Evolutionary conservation across 108 stramenopile genomes (phyloP).

Genomic region (Chaetoceros tenuissimus): DNA sequence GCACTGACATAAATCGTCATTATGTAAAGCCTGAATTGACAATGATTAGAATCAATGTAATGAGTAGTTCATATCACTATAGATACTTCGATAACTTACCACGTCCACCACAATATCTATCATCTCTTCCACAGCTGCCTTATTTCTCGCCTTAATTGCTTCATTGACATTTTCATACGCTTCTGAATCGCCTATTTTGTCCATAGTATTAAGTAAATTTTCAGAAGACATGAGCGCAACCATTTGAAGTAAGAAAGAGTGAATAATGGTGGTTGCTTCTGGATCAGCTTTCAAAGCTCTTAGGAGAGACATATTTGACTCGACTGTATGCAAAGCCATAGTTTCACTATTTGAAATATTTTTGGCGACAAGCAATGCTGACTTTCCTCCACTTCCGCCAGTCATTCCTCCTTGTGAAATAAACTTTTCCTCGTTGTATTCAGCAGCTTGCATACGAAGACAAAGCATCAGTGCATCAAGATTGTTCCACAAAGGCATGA

Average conservation of each 20-base stretch:
- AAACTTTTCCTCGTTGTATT: constrained; percentile 23
- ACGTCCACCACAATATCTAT: constrained; percentile 28
- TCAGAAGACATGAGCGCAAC: not conserved
- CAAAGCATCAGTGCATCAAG: constrained; percentile 29
- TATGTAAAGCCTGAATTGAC: constrained; percentile 17
- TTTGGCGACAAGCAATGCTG: not conserved
- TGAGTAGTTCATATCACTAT: no score
- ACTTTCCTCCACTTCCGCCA: constrained; percentile 1
- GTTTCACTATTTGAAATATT: not conserved
- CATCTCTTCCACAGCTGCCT: constrained; percentile 14
- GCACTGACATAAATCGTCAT: constrained; percentile 36
- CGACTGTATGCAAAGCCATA: not conserved
- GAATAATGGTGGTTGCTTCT: not conserved
- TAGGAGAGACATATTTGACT: not conserved
- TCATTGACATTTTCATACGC: constrained; percentile 2
- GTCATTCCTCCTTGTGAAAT: not conserved
- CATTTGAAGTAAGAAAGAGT: not conserved
- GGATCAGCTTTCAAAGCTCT: not conserved
- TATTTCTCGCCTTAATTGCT: constrained; percentile 4
- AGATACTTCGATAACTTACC: constrained; percentile 14
- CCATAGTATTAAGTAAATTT: not conserved
- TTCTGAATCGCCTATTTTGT: no score
- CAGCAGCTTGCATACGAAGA: constrained; percentile 17
- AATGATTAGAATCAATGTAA: constrained; percentile 1
- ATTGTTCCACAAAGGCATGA: constrained; percentile 10